Base-by-base conservation (phyloP, 805 yeast genomes). In the Hyphopichia homilentoma region DNA sequence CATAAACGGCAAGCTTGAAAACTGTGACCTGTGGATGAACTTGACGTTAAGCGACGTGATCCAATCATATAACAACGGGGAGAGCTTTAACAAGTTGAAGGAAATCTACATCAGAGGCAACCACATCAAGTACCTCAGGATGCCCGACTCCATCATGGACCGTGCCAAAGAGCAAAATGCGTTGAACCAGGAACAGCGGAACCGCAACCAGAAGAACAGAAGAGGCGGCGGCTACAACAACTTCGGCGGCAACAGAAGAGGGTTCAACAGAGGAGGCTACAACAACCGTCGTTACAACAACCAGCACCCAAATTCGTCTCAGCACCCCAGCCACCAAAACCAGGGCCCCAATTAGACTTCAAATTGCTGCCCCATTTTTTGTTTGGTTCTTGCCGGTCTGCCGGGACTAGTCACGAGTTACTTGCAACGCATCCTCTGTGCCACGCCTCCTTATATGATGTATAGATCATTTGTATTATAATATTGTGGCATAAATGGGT, bases 11-110 rank as follows among this genome's bases (percentile, higher is more conserved):
- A 75, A 74, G 35, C 68, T 93, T 38, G 76, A 78, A 35, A 84
- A 85, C 51, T 87, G 95, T 47, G 99, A 93, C 57, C 80, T 86
- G 24, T 85, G 94, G 88, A 93, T 93, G 99, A 93, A 93, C 57
- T 68, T 93, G 43, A 84, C 95, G 2, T 68, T 93, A 33, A 70
- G 70, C 21, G 80, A 88, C 41, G 97, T 82, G 11, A 75, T 79
- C 29, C 84, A 80, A 51, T 73, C 80, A 11, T 76, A 77, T 46
- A 65, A 77, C 25, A 51, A 70, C 44, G 90, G 84, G 23, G 79
- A 74, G 42, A 67, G 66, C 33, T 84, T 75, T 54, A 56, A 71
- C 33, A 79, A 81, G 50, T 59, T 83, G 28, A 76, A 79, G 3
- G 94, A 85, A 48, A 73, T 82, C 36, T 89, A 88, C 53, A 75